Evolutionary conservation across 306 rosid genomes (phyloP).

Genomic region (Glycine tomentella): DNA sequence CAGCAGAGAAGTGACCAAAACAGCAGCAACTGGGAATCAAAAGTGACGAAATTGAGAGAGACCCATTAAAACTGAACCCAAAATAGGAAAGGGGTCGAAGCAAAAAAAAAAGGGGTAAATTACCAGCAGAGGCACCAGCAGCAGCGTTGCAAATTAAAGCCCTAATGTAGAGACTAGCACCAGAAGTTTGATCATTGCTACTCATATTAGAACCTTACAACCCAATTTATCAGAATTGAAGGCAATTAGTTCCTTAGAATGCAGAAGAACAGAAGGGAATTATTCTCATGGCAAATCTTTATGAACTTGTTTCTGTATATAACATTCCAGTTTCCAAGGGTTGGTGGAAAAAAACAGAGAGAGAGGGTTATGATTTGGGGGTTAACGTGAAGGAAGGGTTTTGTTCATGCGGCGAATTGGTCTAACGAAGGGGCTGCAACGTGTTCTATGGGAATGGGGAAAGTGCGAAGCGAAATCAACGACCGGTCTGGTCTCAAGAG

Average conservation of each 20-base stretch:
- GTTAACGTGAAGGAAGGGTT: constrained; percentile 48
- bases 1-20: constrained; percentile 7
- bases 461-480: constrained; percentile 14
- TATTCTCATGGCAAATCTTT: constrained; percentile 45
- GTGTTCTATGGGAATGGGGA: constrained; percentile 29
- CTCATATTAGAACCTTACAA: constrained; percentile 60
- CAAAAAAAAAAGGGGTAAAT: constrained; percentile 17
- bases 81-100: constrained; percentile 14
- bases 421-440: constrained; percentile 23
- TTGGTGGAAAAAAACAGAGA: neutral
- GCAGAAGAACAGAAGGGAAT: constrained; percentile 25
- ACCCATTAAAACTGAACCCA: constrained; percentile 45
- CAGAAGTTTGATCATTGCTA: constrained; percentile 54
- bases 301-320: constrained; percentile 30
- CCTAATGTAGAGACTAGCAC: constrained; percentile 47
- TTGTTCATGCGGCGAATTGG: constrained; percentile 35
- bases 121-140: constrained; percentile 95
- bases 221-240: constrained; percentile 32
- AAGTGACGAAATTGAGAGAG: constrained; percentile 31
- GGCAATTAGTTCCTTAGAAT: constrained; percentile 6
- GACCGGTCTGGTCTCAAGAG: neutral
- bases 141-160: constrained; percentile 71
- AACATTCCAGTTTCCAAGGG: constrained; percentile 20
- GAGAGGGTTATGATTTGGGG: neutral
- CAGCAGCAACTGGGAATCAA: neutral